Percentiles rank a stretch among this genome's conserved stretches.
phyloP scores from a whole-genome alignment of 805 yeast genomes.

The Metahyphopichia silvanorum region DNA sequence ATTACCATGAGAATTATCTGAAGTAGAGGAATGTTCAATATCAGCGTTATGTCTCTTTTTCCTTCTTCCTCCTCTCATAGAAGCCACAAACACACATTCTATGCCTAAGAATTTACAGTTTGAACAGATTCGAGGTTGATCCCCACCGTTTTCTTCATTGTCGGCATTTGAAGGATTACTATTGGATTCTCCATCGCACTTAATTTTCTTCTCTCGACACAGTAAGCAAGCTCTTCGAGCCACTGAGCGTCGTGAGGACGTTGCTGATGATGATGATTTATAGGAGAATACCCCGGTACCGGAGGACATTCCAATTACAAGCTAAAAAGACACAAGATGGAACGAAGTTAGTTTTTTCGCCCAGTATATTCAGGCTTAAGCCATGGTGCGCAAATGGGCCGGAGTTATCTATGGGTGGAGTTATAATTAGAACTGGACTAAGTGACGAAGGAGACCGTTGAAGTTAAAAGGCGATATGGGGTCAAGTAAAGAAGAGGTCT shows the following conservation, averaged over 20 bases:
- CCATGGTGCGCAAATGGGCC: too few relatives aligned
- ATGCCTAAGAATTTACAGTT: constrained; percentile 45
- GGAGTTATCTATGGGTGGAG: too few relatives aligned
- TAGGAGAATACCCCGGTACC: too few relatives aligned
- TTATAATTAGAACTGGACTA: too few relatives aligned
- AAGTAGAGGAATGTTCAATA: background rate
- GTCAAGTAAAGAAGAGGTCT: too few relatives aligned
- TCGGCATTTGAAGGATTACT: constrained; percentile 7
- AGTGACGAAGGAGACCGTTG: too few relatives aligned
- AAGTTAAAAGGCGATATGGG: too few relatives aligned
- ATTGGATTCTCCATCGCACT: constrained; percentile 59
- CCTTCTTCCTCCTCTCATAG: constrained; percentile 57
- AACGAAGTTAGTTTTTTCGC: too few relatives aligned
- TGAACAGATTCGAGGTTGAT: constrained; percentile 35
- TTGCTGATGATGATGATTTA: background rate
- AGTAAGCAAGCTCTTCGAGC: constrained; percentile 61
- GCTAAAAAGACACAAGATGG: too few relatives aligned
- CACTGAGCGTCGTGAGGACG: constrained; percentile 38
- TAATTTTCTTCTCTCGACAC: constrained; percentile 63
- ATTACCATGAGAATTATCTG: background rate
- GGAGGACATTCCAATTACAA: too few relatives aligned
- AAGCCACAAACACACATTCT: constrained; percentile 55
- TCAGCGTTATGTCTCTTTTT: constrained; percentile 16
- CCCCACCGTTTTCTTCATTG: constrained; percentile 15
- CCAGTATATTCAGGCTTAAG: too few relatives aligned